Percentiles rank a stretch among this genome's conserved stretches.
Conservation (phyloP, 225 moss, liverwort and hornwort species). For the Pseudoscleropodium purum region DNA sequence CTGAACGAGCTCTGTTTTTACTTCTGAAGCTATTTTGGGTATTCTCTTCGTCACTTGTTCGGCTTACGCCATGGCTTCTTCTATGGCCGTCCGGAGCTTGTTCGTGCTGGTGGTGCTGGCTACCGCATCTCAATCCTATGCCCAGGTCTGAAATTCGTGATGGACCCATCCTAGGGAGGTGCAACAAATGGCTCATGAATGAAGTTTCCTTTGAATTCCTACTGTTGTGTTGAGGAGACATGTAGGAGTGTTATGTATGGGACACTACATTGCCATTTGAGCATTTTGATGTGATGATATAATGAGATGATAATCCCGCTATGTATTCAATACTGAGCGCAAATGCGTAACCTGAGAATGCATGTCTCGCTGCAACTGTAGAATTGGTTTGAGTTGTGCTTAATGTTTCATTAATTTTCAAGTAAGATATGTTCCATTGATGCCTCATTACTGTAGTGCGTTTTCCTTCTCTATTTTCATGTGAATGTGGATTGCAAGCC, state of each 20-base stretch:
- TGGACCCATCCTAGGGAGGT: neutral
- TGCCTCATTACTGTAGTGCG: too few relatives aligned
- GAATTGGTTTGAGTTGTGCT: neutral
- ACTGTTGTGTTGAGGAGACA: neutral
- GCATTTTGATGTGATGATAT: neutral
- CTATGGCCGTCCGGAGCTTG: neutral
- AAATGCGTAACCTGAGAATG: neutral
- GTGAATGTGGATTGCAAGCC: neutral
- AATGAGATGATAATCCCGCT: too few relatives aligned
- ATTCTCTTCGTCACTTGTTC: too few relatives aligned
- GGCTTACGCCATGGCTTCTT: neutral
- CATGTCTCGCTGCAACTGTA: neutral
- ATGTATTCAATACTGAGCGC: too few relatives aligned
- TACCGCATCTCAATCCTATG: neutral
- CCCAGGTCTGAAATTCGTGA: neutral
- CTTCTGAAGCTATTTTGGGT: neutral
- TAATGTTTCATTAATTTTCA: neutral
- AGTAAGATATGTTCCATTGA: neutral
- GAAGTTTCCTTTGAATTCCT: too few relatives aligned
- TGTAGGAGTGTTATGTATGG: neutral
- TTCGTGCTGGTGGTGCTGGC: constrained; percentile 1
- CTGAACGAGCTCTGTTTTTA: too few relatives aligned
- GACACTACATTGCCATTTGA: neutral
- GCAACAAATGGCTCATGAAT: neutral
- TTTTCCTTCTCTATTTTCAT: neutral